phyloP scores from a whole-genome alignment of 495 filamentous ascomycete genomes.

The Lasiosphaeria hispida region DNA sequence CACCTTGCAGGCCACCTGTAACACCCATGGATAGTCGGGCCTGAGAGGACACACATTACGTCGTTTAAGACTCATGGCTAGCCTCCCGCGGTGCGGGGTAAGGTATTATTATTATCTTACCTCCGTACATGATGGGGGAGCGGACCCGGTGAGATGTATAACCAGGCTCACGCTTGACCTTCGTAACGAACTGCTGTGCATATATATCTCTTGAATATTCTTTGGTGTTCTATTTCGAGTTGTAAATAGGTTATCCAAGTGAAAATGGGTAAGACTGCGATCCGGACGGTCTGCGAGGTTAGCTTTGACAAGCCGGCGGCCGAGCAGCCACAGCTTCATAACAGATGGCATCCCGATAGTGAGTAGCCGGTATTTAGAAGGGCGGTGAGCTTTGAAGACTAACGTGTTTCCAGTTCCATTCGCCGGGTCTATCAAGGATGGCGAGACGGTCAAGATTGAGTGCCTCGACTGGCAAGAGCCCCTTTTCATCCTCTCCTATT shows the following conservation, averaged over 20 bases:
- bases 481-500: constrained; percentile 3
- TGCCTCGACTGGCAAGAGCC: constrained; percentile 72
- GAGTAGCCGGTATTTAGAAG: constrained; percentile 20
- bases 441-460: constrained; percentile 92
- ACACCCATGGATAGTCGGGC: too few species aligned
- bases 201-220: too few species aligned
- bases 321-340: constrained; percentile 75
- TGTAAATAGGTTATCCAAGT: not conserved
- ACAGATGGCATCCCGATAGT: constrained; percentile 95
- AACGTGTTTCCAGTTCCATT: constrained; percentile 60
- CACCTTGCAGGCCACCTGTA: too few species aligned
- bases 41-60: not conserved
- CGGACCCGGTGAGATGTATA: too few species aligned
- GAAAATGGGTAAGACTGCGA: constrained; percentile 37
- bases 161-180: too few species aligned
- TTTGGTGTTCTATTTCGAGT: not conserved
- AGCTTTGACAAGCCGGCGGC: constrained; percentile 73
- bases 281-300: constrained; percentile 75
- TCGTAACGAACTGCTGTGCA: too few species aligned
- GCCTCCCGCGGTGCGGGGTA: constrained; percentile 6
- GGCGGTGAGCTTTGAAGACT: too few species aligned
- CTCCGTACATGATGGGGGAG: too few species aligned
- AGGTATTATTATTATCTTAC: not conserved
- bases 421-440: constrained; percentile 71
- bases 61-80: not conserved